phyloP scores from a whole-genome alignment of 225 moss, liverwort and hornwort genomes.

The Asterella californica region DNA sequence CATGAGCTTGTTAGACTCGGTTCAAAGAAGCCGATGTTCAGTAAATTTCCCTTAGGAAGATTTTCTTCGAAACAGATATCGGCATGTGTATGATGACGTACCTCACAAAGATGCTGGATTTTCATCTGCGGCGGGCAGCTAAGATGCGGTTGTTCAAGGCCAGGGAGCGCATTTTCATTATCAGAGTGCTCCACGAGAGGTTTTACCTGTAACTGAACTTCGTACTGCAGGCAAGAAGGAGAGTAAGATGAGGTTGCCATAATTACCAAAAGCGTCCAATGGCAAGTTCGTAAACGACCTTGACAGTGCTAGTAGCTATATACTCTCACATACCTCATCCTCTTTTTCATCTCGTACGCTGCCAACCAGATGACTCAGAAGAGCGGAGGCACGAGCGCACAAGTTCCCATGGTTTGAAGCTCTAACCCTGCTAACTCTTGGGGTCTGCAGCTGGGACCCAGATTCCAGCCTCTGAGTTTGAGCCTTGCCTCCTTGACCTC shows the following conservation, averaged over 20 bases:
- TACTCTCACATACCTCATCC: neutral
- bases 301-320: no score
- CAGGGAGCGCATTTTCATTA: neutral
- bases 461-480: neutral
- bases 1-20: neutral
- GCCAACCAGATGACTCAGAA: neutral
- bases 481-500: neutral
- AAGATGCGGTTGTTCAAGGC: neutral
- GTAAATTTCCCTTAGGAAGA: no score
- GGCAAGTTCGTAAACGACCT: no score
- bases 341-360: neutral
- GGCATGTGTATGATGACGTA: neutral
- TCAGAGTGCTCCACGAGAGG: neutral
- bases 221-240: neutral
- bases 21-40: no score
- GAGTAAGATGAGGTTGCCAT: no score
- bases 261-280: no score
- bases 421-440: neutral
- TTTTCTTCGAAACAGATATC: no score
- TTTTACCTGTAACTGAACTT: neutral
- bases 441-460: neutral
- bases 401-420: neutral
- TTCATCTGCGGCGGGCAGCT: neutral
- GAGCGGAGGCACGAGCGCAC: neutral
- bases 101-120: constrained; percentile 3